phyloP scores from a whole-genome alignment of 192 early-diverging fungal genomes.

The Rhizoclosmatium globosum region DNA sequence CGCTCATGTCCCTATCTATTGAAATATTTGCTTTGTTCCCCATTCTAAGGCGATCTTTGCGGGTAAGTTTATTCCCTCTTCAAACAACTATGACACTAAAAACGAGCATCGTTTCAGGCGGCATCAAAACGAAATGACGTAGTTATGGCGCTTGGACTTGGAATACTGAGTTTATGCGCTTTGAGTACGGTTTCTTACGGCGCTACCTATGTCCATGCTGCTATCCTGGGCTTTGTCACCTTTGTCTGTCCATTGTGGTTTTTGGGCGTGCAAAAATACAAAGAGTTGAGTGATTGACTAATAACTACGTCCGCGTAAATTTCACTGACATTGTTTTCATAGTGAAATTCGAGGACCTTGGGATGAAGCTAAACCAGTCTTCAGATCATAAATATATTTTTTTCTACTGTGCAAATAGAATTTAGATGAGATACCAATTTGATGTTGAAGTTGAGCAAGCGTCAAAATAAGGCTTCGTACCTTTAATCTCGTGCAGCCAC shows the following conservation, averaged over 20 bases:
- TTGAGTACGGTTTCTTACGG: slow-evolving; percentile 45
- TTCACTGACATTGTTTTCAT: slow-evolving; percentile 21
- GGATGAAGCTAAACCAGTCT: slow-evolving; percentile 79
- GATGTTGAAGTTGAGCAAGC: not conserved
- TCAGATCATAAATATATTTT: not conserved
- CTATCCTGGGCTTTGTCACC: slow-evolving; percentile 77
- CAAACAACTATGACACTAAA: not conserved
- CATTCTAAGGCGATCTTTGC: slow-evolving; percentile 81
- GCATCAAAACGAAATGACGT: slow-evolving; percentile 53
- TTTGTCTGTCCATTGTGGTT: slow-evolving; percentile 92
- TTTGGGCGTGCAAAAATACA: slow-evolving; percentile 93
- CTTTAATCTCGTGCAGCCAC: not conserved
- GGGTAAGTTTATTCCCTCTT: slow-evolving; percentile 51
- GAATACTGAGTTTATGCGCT: slow-evolving; percentile 8
- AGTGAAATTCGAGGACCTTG: slow-evolving; percentile 97
- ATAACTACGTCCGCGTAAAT: not conserved
- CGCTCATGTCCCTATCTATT: slow-evolving; percentile 85
- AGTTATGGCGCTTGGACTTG: slow-evolving; percentile 34
- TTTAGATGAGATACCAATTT: not conserved
- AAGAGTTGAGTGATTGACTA: slow-evolving; percentile 71
- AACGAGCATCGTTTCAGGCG: not conserved
- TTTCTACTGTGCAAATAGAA: not conserved
- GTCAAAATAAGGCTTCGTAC: not conserved
- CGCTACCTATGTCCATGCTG: slow-evolving; percentile 66
- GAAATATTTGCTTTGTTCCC: slow-evolving; percentile 96